Evolutionary conservation across 371 early-diverging fungal species (phyloP).

Genomic region (Rhizopus delemar): DNA sequence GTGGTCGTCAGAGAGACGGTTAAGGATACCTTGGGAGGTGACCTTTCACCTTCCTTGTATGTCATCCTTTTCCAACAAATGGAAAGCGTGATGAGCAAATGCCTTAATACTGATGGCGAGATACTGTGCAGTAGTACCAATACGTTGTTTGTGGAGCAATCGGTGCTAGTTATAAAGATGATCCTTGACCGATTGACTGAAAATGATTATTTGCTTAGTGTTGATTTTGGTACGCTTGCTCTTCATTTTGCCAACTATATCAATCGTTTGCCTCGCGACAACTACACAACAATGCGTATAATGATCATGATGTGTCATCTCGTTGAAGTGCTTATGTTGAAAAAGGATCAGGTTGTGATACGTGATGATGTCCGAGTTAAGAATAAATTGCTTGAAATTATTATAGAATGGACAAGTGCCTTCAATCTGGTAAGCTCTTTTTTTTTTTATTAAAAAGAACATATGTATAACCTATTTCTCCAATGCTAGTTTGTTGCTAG

Average conservation of each 20-base stretch:
- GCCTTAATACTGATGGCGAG: slow-evolving; percentile 71
- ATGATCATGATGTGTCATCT: slow-evolving; percentile 85
- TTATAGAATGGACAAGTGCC: slow-evolving; percentile 86
- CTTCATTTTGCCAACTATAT: slow-evolving; percentile 74
- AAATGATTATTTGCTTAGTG: slow-evolving; percentile 62
- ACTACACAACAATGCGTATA: slow-evolving; percentile 63
- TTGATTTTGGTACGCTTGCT: slow-evolving; percentile 80
- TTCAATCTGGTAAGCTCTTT: slow-evolving; percentile 48
- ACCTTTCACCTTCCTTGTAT: slow-evolving; percentile 76
- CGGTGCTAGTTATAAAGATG: slow-evolving; percentile 78
- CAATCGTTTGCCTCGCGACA: slow-evolving; percentile 62
- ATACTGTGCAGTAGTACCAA: slow-evolving; percentile 69
- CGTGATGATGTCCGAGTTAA: slow-evolving; percentile 82
- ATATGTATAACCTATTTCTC: not conserved
- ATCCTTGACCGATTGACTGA: slow-evolving; percentile 77
- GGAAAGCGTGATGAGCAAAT: slow-evolving; percentile 63
- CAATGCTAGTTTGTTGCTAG: slow-evolving; percentile 18
- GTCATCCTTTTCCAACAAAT: slow-evolving; percentile 76
- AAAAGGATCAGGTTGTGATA: slow-evolving; percentile 74
- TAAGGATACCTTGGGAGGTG: slow-evolving; percentile 81
- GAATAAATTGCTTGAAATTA: slow-evolving; percentile 74
- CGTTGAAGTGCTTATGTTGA: slow-evolving; percentile 74
- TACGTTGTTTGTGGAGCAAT: slow-evolving; percentile 84
- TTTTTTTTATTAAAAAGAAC: not conserved
- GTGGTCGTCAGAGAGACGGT: slow-evolving; percentile 83